Conservation (phyloP, 148 eudicot genomes). For the Vaccinium corymbosum region DNA sequence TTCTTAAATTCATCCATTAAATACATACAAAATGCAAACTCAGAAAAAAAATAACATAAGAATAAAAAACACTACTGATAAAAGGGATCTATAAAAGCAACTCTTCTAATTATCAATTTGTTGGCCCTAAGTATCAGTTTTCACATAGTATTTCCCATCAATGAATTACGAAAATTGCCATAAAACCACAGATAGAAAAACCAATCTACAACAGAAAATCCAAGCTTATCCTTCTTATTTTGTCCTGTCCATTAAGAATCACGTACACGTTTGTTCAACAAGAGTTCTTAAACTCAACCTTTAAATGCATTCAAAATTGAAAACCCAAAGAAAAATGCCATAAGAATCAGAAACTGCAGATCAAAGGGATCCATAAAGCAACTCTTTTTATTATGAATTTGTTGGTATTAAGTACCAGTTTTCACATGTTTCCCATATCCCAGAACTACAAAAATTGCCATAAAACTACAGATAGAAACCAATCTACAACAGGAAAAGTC, state of each 20-base stretch:
- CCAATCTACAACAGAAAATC: no score
- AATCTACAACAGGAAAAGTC: slow-evolving; percentile 6
- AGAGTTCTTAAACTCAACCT: background rate
- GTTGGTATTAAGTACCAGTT: slow-evolving; percentile 2
- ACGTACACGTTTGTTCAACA: background rate
- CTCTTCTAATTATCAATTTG: no score
- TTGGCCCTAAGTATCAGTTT: no score
- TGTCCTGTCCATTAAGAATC: background rate
- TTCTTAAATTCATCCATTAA: no score
- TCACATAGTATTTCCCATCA: no score
- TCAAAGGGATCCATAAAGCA: background rate
- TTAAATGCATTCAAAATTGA: background rate
- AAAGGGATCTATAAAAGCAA: no score
- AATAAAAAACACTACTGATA: no score
- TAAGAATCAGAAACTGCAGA: background rate
- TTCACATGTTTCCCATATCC: background rate
- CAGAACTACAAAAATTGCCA: background rate
- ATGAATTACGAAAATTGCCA: no score
- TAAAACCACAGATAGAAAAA: no score
- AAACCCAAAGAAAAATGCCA: background rate
- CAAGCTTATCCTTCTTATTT: background rate
- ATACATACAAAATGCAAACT: no score
- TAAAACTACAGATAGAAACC: background rate
- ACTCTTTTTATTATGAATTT: background rate
- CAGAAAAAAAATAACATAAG: no score